phyloP scores from a whole-genome alignment of 2,329 filamentous ascomycete genomes.

The Venturia asperata region DNA sequence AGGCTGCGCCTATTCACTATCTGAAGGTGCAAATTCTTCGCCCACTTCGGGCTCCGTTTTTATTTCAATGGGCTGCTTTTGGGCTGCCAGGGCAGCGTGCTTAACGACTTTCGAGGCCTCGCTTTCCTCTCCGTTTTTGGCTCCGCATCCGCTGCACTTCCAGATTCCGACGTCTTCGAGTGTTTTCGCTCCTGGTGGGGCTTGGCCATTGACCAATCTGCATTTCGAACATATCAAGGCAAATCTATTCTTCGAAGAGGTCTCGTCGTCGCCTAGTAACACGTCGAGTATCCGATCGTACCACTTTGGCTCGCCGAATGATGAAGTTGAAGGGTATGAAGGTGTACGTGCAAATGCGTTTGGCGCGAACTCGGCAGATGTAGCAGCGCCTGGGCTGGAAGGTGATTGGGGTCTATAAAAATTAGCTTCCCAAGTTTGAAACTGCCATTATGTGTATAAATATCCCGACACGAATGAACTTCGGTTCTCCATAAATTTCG shows the following conservation, averaged over 20 bases:
- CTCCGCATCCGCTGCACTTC: conserved; percentile 80
- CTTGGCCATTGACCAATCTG: conserved; percentile 88
- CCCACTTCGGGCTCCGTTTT: conserved; percentile 6
- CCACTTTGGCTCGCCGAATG: conserved; percentile 58
- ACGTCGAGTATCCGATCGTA: conserved; percentile 92
- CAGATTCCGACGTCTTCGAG: conserved; percentile 77
- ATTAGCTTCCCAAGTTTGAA: neutral
- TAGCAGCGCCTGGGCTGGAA: conserved; percentile 27
- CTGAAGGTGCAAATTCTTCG: conserved; percentile 9
- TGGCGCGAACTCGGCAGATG: conserved; percentile 51
- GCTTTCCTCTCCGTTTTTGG: conserved; percentile 73
- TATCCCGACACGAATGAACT: neutral
- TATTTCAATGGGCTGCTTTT: neutral
- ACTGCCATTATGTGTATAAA: neutral
- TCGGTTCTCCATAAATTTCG: neutral
- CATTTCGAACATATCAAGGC: conserved; percentile 78
- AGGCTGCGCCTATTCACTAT: neutral
- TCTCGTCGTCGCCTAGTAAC: conserved; percentile 91
- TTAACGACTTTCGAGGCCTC: conserved; percentile 38
- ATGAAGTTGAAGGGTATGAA: conserved; percentile 29
- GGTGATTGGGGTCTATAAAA: neutral
- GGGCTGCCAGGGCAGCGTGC: neutral
- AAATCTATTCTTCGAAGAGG: conserved; percentile 80
- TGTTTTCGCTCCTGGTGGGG: conserved; percentile 73
- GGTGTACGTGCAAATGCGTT: conserved; percentile 17